phyloP scores from a whole-genome alignment of 768 basidiomycete genomes.

The Artomyces pyxidatus region DNA sequence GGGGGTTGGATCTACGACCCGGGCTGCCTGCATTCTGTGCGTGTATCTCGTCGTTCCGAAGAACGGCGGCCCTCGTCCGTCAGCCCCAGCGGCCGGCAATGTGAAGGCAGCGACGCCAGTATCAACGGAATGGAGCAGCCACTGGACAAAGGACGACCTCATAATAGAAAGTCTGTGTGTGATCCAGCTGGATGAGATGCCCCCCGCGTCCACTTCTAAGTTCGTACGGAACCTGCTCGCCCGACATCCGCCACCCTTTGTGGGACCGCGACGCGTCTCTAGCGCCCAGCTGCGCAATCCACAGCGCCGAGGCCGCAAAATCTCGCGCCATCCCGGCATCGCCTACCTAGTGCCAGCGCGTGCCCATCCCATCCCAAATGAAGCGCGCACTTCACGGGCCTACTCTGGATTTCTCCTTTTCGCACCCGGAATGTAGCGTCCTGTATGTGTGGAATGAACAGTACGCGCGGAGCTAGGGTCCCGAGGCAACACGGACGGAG shows the following conservation, averaged over 20 bases:
- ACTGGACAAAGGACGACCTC: slow-evolving; percentile 4
- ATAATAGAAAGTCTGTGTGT: slow-evolving; percentile 1
- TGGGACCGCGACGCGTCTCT: background rate
- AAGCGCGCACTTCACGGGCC: slow-evolving; percentile 1
- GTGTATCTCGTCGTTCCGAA: slow-evolving; percentile 7
- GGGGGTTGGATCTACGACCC: slow-evolving; percentile 3
- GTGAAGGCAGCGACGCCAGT: background rate
- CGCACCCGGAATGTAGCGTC: background rate
- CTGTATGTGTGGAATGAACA: background rate
- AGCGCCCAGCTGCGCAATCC: background rate
- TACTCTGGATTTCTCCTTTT: background rate
- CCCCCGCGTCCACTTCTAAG: background rate
- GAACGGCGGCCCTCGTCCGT: slow-evolving; percentile 2
- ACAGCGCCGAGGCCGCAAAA: background rate
- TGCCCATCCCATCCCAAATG: background rate
- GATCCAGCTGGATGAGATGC: slow-evolving; percentile 1
- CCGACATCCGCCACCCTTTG: slow-evolving; percentile 2
- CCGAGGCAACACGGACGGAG: slow-evolving; percentile 9
- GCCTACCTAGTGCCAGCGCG: slow-evolving; percentile 10
- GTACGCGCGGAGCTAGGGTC: slow-evolving; percentile 7
- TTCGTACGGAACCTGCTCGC: slow-evolving; percentile 6
- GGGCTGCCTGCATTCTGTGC: slow-evolving; percentile 9
- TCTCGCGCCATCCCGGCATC: slow-evolving; percentile 11
- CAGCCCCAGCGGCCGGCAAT: background rate
- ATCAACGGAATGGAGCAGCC: background rate